Conservation (phyloP, 768 basidiomycete genomes). For the Agaricus subrufescens region DNA sequence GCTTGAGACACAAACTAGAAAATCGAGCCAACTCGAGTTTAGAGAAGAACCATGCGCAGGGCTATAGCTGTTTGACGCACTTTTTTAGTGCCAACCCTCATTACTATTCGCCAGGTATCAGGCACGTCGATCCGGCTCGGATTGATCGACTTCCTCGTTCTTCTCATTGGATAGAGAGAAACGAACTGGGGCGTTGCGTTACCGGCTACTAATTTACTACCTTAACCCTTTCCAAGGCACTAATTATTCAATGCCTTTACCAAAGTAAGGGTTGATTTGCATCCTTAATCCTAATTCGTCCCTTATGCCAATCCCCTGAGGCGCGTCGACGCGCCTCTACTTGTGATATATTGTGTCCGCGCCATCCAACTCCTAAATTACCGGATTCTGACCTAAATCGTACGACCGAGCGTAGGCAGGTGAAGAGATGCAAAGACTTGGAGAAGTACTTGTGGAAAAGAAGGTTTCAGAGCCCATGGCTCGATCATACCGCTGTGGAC, state of each 20-base stretch:
- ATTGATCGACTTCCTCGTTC: not conserved
- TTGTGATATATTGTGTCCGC: not conserved
- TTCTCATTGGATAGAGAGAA: not conserved
- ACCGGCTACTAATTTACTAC: not conserved
- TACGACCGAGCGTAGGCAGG: too few species aligned
- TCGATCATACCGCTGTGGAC: not conserved
- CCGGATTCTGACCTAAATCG: too few species aligned
- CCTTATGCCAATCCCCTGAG: not conserved
- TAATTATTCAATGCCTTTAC: not conserved
- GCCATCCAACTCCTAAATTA: too few species aligned
- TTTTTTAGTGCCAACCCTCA: not conserved
- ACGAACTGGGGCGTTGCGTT: not conserved
- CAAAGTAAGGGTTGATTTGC: too few species aligned
- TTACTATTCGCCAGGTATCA: not conserved
- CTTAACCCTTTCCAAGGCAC: not conserved
- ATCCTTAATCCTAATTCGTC: not conserved
- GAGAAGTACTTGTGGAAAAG: not conserved
- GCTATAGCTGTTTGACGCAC: not conserved
- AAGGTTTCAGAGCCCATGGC: constrained; percentile 2
- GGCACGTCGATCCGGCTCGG: constrained; percentile 1
- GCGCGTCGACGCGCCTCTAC: too few species aligned
- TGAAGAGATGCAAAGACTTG: not conserved
- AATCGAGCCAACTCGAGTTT: constrained; percentile 5
- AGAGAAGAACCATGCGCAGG: not conserved
- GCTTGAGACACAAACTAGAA: not conserved